A percentile compares a stretch with the other conserved stretches of the same genome.
phyloP scores from a whole-genome alignment of 2,329 filamentous ascomycete species.

The Claviceps digitariae region DNA sequence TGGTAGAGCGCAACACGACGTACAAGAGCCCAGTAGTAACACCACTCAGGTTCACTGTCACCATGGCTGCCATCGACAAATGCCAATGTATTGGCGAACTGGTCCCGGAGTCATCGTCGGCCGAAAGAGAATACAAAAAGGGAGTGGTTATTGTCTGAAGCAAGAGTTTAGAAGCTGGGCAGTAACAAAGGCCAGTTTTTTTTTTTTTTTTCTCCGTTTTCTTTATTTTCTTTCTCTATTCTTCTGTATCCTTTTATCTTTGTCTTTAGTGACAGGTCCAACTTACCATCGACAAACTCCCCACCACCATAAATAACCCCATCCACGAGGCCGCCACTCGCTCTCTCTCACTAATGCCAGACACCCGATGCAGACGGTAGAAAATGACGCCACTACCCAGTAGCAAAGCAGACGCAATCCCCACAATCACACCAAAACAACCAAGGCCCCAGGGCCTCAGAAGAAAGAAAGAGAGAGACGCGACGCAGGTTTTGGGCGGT shows the following conservation, averaged over 20 bases:
- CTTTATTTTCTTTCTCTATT: not conserved
- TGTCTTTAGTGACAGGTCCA: slow-evolving; percentile 2
- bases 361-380: slow-evolving; percentile 39
- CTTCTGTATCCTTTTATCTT: not conserved
- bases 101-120: slow-evolving; percentile 25
- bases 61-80: slow-evolving; percentile 49
- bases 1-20: slow-evolving; percentile 52
- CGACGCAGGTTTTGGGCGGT: slow-evolving; percentile 49
- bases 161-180: not conserved
- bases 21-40: slow-evolving; percentile 52
- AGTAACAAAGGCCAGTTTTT: not conserved
- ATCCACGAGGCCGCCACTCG: slow-evolving; percentile 53
- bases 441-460: slow-evolving; percentile 41
- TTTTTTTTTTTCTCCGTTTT: too few relatives aligned
- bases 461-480: slow-evolving; percentile 55
- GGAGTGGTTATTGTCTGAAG: slow-evolving; percentile 45
- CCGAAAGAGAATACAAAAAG: slow-evolving; percentile 46
- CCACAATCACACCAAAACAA: slow-evolving; percentile 39
- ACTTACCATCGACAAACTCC: slow-evolving; percentile 43
- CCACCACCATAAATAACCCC: slow-evolving; percentile 52
- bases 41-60: slow-evolving; percentile 53
- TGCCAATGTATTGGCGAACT: slow-evolving; percentile 21
- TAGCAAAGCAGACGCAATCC: slow-evolving; percentile 36
- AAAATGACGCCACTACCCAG: slow-evolving; percentile 40
- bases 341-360: slow-evolving; percentile 43